phyloP scores from a whole-genome alignment of 2,329 filamentous ascomycete genomes.

The Arachnopeziza araneosa region DNA sequence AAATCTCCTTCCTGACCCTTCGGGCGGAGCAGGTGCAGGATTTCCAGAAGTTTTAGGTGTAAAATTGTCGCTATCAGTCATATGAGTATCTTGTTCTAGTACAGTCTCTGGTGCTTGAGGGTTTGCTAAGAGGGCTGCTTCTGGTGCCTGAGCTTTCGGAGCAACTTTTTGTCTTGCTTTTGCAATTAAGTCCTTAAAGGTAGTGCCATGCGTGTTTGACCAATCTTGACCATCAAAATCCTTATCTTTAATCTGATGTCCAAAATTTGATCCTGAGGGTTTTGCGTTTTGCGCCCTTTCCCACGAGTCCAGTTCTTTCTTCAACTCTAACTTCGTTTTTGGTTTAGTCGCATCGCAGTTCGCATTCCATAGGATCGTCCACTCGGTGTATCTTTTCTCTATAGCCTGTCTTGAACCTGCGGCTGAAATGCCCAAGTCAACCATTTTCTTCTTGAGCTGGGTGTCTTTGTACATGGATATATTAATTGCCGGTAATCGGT shows the following conservation, averaged over 20 bases:
- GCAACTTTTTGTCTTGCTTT: slow-evolving; percentile 54
- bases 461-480: slow-evolving; percentile 83
- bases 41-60: neutral
- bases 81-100: neutral
- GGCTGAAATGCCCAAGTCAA: slow-evolving; percentile 71
- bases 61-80: neutral
- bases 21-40: neutral
- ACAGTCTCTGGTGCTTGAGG: neutral
- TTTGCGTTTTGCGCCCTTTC: slow-evolving; percentile 72
- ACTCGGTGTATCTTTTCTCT: slow-evolving; percentile 80
- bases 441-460: slow-evolving; percentile 72
- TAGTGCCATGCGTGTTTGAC: slow-evolving; percentile 63
- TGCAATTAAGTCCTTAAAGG: slow-evolving; percentile 76
- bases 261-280: slow-evolving; percentile 38
- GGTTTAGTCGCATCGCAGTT: slow-evolving; percentile 83
- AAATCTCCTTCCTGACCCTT: slow-evolving; percentile 1
- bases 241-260: slow-evolving; percentile 68
- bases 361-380: slow-evolving; percentile 93
- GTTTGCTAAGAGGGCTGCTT: neutral
- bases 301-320: slow-evolving; percentile 79
- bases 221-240: slow-evolving; percentile 80
- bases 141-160: slow-evolving; percentile 5
- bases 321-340: slow-evolving; percentile 62
- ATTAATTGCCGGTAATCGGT: slow-evolving; percentile 65
- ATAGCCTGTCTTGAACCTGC: slow-evolving; percentile 64